phyloP scores from a whole-genome alignment of 140 eudicot genomes.

The Senecio squalidus region DNA sequence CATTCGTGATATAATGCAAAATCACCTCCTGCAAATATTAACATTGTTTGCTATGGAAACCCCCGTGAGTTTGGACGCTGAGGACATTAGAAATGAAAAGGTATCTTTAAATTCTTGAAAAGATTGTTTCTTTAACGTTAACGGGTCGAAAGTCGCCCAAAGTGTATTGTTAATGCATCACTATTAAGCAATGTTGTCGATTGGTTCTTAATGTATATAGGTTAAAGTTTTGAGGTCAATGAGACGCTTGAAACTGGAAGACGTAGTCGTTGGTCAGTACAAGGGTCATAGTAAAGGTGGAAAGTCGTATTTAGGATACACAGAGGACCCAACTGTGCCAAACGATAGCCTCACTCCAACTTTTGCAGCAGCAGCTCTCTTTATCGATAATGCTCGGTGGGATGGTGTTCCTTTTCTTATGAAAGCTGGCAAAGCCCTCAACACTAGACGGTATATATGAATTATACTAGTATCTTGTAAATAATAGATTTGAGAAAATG shows the following conservation, averaged over 20 bases:
- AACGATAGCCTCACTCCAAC: conserved; percentile 81
- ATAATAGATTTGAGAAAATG: no score
- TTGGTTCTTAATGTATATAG: conserved; percentile 31
- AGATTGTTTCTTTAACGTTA: neutral
- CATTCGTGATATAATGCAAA: conserved; percentile 96
- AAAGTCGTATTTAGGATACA: conserved; percentile 63
- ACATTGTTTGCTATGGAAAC: conserved; percentile 98
- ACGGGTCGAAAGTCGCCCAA: neutral
- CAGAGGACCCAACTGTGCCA: conserved; percentile 93
- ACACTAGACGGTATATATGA: conserved; percentile 78
- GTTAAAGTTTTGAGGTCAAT: conserved; percentile 89
- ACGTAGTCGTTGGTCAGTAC: conserved; percentile 82
- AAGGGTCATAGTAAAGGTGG: conserved; percentile 86
- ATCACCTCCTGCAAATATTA: conserved; percentile 88
- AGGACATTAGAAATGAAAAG: conserved; percentile 93
- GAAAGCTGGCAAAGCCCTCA: conserved; percentile 99
- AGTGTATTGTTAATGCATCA: neutral
- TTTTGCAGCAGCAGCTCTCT: conserved; percentile 96
- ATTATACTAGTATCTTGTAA: no score
- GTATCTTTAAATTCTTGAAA: conserved; percentile 26
- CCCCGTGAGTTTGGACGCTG: conserved; percentile 94
- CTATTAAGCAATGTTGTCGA: neutral
- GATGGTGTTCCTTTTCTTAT: conserved; percentile 97
- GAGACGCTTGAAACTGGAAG: conserved; percentile 69
- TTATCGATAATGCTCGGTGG: conserved; percentile 97